Evolutionary conservation across 2,329 filamentous ascomycete genomes (phyloP).

Genomic region (Verticillium nonalfalfae): DNA sequence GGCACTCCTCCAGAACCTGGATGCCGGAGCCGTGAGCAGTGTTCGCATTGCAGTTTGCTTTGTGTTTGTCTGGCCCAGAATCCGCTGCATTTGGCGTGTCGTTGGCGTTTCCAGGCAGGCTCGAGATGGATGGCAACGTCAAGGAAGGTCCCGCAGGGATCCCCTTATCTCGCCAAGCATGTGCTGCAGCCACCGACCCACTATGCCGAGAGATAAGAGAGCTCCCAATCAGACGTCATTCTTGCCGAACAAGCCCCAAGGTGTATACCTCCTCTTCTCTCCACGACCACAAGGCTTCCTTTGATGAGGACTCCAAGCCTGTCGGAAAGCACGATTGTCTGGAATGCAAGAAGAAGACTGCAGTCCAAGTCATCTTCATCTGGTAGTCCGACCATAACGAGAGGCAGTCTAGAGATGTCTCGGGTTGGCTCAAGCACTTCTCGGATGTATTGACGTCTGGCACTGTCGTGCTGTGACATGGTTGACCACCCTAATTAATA

Average conservation of each 20-base stretch:
- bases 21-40: background rate
- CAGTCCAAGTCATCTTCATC: too few relatives aligned
- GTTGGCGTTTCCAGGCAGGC: background rate
- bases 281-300: too few relatives aligned
- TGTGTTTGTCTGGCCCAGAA: background rate
- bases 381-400: too few relatives aligned
- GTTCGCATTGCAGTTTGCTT: background rate
- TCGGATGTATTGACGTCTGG: too few relatives aligned
- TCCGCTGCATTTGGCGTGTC: background rate
- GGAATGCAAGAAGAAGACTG: too few relatives aligned
- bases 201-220: slow-evolving; percentile 10
- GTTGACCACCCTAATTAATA: too few relatives aligned
- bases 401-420: too few relatives aligned
- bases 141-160: background rate
- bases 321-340: background rate
- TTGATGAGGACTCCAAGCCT: background rate
- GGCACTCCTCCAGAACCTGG: background rate
- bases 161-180: slow-evolving; percentile 12
- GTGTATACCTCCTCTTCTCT: too few relatives aligned
- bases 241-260: background rate
- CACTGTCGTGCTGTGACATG: too few relatives aligned
- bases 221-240: slow-evolving; percentile 2
- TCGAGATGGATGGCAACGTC: background rate
- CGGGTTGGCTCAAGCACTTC: too few relatives aligned
- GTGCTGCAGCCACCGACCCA: background rate